Evolutionary conservation across 768 basidiomycete species (phyloP).

Genomic region (Coprinopsis strossmayeri): DNA sequence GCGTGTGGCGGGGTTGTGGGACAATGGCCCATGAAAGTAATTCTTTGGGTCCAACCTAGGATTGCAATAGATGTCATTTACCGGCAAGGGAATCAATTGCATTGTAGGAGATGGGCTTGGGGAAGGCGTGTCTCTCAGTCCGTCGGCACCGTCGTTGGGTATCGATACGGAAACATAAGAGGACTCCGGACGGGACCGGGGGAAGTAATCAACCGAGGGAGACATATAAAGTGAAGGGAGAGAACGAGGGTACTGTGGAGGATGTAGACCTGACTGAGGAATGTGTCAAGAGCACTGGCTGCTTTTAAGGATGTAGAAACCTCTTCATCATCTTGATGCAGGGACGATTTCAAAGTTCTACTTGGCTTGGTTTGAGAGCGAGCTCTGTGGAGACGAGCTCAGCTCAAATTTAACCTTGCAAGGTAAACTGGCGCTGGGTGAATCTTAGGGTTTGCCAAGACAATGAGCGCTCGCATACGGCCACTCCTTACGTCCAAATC

Average conservation of each 20-base stretch:
- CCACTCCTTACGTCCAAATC: neutral
- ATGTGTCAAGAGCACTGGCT: no score
- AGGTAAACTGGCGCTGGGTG: neutral
- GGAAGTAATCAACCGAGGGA: conserved; percentile 9
- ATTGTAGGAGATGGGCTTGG: conserved; percentile 1
- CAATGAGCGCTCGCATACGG: conserved; percentile 6
- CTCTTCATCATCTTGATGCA: neutral
- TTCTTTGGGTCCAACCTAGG: conserved; percentile 63
- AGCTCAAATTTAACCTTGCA: conserved; percentile 6
- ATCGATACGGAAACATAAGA: neutral
- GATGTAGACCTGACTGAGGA: no score
- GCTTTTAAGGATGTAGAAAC: conserved; percentile 3
- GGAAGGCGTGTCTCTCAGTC: neutral
- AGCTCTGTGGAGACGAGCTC: conserved; percentile 4
- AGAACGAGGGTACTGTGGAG: neutral
- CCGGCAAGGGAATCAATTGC: neutral
- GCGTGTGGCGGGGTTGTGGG: conserved; percentile 61
- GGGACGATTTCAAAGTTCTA: neutral
- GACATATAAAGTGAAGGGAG: conserved; percentile 1
- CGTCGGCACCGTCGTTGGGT: neutral
- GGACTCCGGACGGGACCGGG: neutral
- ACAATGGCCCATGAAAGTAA: conserved; percentile 63
- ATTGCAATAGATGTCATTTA: conserved; percentile 49
- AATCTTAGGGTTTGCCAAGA: conserved; percentile 8
- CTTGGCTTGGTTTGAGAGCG: neutral